Conservation (phyloP, 768 basidiomycete genomes). For the Panaeolus papilionaceus region DNA sequence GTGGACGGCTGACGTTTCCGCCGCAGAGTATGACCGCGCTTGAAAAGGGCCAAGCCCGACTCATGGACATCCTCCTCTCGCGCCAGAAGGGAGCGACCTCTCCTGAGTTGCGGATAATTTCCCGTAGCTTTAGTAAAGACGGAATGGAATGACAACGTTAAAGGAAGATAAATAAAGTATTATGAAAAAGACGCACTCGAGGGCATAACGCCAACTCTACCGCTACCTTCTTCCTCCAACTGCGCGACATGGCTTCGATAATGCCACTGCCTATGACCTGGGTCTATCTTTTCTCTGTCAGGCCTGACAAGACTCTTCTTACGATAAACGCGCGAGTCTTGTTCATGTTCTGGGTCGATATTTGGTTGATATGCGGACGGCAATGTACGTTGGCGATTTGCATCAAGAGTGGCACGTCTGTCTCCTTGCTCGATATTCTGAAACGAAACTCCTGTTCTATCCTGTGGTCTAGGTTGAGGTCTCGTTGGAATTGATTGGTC, state of each 20-base stretch:
- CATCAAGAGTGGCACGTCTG: slow-evolving; percentile 62
- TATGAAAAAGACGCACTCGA: slow-evolving; percentile 67
- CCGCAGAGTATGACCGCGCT: slow-evolving; percentile 80
- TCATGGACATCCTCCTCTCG: slow-evolving; percentile 92
- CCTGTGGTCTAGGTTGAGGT: slow-evolving; percentile 40
- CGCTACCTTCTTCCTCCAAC: slow-evolving; percentile 71
- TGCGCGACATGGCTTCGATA: slow-evolving; percentile 88
- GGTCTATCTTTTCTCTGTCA: slow-evolving; percentile 96
- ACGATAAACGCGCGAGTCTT: slow-evolving; percentile 59
- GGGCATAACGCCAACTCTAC: slow-evolving; percentile 73
- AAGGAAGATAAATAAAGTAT: slow-evolving; percentile 24
- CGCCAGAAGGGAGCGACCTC: slow-evolving; percentile 89
- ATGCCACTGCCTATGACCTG: slow-evolving; percentile 92
- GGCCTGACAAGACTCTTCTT: slow-evolving; percentile 94
- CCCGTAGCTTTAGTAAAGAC: slow-evolving; percentile 64
- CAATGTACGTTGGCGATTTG: slow-evolving; percentile 55
- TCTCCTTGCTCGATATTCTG: slow-evolving; percentile 74
- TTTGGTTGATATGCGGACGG: slow-evolving; percentile 50
- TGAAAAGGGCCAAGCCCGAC: slow-evolving; percentile 92
- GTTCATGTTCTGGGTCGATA: slow-evolving; percentile 49
- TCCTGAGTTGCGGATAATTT: slow-evolving; percentile 78
- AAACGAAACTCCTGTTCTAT: slow-evolving; percentile 67
- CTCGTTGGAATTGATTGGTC: slow-evolving; percentile 33
- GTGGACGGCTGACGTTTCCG: slow-evolving; percentile 64
- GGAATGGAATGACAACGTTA: slow-evolving; percentile 19